Percentiles rank a stretch among this genome's conserved stretches.
These are phyloP conservation scores for Pisolithus orientalis DNA, from an alignment of 768 basidiomycete species.

Conservation along the genomic window DNA sequence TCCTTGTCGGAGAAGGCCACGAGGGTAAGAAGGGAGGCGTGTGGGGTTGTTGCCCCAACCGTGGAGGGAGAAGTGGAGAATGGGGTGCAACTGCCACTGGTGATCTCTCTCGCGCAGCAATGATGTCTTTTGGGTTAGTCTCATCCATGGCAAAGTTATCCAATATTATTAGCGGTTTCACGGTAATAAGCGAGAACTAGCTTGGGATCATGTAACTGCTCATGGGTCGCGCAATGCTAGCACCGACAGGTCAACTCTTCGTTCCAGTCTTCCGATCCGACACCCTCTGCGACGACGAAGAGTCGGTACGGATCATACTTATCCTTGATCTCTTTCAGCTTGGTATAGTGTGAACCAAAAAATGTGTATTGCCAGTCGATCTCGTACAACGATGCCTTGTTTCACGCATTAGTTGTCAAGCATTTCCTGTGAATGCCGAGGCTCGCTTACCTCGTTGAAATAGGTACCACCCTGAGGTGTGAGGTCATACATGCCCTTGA, in stretches of 20 bases:
- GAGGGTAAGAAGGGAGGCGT: slow-evolving; percentile 33
- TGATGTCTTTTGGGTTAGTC: not conserved
- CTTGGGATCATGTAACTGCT: too few relatives aligned
- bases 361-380: slow-evolving; percentile 36
- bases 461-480: slow-evolving; percentile 34
- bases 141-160: too few relatives aligned
- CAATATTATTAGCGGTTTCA: too few relatives aligned
- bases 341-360: slow-evolving; percentile 40
- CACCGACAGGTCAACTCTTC: slow-evolving; percentile 16
- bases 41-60: slow-evolving; percentile 36
- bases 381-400: slow-evolving; percentile 40
- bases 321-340: slow-evolving; percentile 36
- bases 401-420: not conserved
- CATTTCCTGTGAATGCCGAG: not conserved
- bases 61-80: slow-evolving; percentile 38
- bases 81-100: slow-evolving; percentile 36
- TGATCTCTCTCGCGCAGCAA: slow-evolving; percentile 13
- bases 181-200: too few relatives aligned
- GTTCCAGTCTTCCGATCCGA: slow-evolving; percentile 49
- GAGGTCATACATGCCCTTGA: slow-evolving; percentile 18
- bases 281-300: slow-evolving; percentile 41
- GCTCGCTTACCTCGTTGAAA: slow-evolving; percentile 38
- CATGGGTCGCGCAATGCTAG: not conserved
- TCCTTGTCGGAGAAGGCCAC: slow-evolving; percentile 17
- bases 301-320: slow-evolving; percentile 39